Percentiles rank a stretch among this genome's conserved stretches.
These are phyloP conservation scores for Lactifluus echinatus DNA, from an alignment of 768 basidiomycete genomes.

Conservation along the genomic window DNA sequence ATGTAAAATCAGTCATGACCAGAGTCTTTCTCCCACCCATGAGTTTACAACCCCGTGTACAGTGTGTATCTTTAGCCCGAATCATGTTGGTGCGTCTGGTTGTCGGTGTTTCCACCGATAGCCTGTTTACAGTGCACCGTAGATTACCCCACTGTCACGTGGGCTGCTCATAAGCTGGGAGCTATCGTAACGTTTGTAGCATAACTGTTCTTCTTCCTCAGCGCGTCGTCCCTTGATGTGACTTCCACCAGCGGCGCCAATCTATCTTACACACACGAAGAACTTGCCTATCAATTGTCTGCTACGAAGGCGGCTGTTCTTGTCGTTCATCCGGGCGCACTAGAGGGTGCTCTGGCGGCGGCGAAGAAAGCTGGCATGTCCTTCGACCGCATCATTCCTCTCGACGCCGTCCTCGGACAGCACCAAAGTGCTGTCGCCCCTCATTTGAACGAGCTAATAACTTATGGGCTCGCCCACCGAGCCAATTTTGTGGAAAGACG, in stretches of 20 bases:
- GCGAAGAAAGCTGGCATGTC: constrained; percentile 27
- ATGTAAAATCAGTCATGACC: constrained; percentile 16
- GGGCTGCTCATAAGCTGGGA: constrained; percentile 24
- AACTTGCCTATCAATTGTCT: constrained; percentile 48
- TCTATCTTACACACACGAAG: constrained; percentile 48
- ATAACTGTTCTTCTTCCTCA: not conserved
- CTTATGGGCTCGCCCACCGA: constrained; percentile 30
- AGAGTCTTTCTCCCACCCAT: not conserved
- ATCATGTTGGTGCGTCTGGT: constrained; percentile 25
- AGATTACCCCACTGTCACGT: constrained; percentile 18
- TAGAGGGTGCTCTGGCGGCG: constrained; percentile 27
- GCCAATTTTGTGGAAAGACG: constrained; percentile 37
- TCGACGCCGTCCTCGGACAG: constrained; percentile 19
- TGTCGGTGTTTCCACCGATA: not conserved
- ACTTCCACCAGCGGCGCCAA: constrained; percentile 43
- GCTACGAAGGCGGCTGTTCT: constrained; percentile 22
- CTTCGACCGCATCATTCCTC: constrained; percentile 24
- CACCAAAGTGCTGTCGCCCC: not conserved
- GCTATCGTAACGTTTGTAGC: constrained; percentile 22
- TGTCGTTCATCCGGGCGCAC: constrained; percentile 26
- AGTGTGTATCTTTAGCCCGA: constrained; percentile 23
- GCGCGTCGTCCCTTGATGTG: not conserved
- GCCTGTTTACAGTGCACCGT: not conserved
- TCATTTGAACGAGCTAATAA: constrained; percentile 42
- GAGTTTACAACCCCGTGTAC: not conserved